A percentile compares a stretch with the other conserved stretches of the same genome.
Evolutionary conservation across 805 yeast genomes (phyloP).

Genomic region (Teunomyces aglyptinius): DNA sequence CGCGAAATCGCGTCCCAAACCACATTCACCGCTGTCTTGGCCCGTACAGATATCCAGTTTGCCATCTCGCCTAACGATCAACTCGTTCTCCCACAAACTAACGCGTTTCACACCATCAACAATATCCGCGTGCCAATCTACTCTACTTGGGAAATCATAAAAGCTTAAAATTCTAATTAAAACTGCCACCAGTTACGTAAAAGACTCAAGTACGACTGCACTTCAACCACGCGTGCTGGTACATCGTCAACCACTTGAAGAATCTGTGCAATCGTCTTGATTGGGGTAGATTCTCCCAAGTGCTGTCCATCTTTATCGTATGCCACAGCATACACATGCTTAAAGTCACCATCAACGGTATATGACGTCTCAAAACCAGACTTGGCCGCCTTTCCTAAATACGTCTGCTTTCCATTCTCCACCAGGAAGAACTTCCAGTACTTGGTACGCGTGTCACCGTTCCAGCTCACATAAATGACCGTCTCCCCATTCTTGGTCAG

Average conservation of each 20-base stretch:
- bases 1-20: not conserved
- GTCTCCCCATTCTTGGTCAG: constrained; percentile 13
- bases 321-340: constrained; percentile 15
- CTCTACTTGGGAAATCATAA: not conserved
- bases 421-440: constrained; percentile 26
- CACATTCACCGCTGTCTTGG: not conserved
- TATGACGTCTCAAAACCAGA: constrained; percentile 29
- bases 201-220: not conserved
- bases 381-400: constrained; percentile 17
- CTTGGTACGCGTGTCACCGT: constrained; percentile 36
- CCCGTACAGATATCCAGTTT: constrained; percentile 8
- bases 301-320: constrained; percentile 12
- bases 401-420: constrained; percentile 10
- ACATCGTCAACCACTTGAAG: not conserved
- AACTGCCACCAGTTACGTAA: not conserved
- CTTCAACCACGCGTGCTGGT: not conserved
- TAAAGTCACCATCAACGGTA: constrained; percentile 2
- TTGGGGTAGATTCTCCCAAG: constrained; percentile 12
- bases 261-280: not conserved
- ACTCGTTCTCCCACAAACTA: constrained; percentile 4
- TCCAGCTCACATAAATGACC: constrained; percentile 33
- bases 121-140: not conserved
- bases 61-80: constrained; percentile 3
- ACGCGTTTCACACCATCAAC: not conserved
- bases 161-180: not conserved